Conservation (phyloP, 2,329 filamentous ascomycete genomes). For the Lachnellula hyalina region DNA sequence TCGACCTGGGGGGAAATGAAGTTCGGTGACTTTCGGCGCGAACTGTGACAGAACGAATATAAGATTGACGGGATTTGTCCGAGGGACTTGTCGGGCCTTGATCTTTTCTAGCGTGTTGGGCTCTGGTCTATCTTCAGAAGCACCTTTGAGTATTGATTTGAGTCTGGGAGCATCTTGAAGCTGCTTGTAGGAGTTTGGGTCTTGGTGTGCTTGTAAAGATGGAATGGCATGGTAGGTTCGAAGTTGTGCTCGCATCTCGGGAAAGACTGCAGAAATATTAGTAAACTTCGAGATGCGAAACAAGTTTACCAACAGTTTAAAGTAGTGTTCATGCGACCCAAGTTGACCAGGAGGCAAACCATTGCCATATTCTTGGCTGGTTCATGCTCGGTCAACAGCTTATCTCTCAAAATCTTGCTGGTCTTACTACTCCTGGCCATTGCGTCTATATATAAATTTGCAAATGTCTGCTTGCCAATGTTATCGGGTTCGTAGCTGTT, state of each 20-base stretch:
- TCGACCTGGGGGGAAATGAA: slow-evolving; percentile 77
- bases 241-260: slow-evolving; percentile 96
- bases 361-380: slow-evolving; percentile 98
- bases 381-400: slow-evolving; percentile 84
- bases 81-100: slow-evolving; percentile 60
- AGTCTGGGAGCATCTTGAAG: slow-evolving; percentile 92
- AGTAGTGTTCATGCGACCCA: slow-evolving; percentile 98
- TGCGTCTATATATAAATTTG: slow-evolving; percentile 95
- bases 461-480: slow-evolving; percentile 69
- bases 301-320: slow-evolving; percentile 69
- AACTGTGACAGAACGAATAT: slow-evolving; percentile 92
- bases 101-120: slow-evolving; percentile 80
- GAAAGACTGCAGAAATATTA: slow-evolving; percentile 68
- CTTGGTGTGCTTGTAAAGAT: slow-evolving; percentile 89
- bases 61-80: slow-evolving; percentile 94
- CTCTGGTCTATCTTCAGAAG: slow-evolving; percentile 84
- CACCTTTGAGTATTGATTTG: slow-evolving; percentile 96
- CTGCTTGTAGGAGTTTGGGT: slow-evolving; percentile 95
- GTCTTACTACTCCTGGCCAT: slow-evolving; percentile 99
- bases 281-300: slow-evolving; percentile 8
- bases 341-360: slow-evolving; percentile 95
- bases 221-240: slow-evolving; percentile 98
- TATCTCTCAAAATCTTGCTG: slow-evolving; percentile 96
- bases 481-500: slow-evolving; percentile 71
- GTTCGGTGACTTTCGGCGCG: slow-evolving; percentile 84